Percentiles rank a stretch among this genome's conserved stretches.
Evolutionary conservation across 1,139 yeast species (phyloP).

Genomic region (Scheffersomyces insectosa): DNA sequence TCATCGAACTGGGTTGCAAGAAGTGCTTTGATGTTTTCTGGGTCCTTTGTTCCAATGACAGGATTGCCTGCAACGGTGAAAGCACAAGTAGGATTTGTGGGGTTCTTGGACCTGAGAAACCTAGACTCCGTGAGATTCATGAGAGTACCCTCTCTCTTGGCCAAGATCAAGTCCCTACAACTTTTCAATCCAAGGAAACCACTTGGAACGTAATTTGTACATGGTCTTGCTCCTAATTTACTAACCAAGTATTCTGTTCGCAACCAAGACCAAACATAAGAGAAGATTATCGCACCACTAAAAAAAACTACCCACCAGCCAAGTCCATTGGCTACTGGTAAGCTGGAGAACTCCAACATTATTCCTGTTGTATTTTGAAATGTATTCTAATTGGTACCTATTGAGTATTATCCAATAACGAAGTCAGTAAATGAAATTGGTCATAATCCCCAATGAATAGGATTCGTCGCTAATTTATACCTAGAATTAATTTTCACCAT

Average conservation of each 20-base stretch:
- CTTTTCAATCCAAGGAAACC: conserved; percentile 14
- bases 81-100: conserved; percentile 12
- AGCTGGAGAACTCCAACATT: no score
- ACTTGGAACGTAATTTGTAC: conserved; percentile 7
- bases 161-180: conserved; percentile 5
- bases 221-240: conserved; percentile 11
- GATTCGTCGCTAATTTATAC: no score
- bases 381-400: no score
- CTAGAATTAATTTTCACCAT: no score
- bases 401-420: no score
- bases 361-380: no score
- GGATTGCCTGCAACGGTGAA: conserved; percentile 15
- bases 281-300: no score
- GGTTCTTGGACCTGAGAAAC: conserved; percentile 5
- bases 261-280: no score
- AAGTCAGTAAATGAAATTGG: no score
- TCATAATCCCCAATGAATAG: no score
- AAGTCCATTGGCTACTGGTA: no score
- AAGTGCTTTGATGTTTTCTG: conserved; percentile 37
- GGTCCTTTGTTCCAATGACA: conserved; percentile 20
- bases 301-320: no score
- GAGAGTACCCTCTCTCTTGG: conserved; percentile 11
- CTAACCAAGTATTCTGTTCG: not conserved
- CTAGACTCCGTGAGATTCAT: conserved; percentile 9
- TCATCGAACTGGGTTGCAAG: conserved; percentile 50